phyloP scores from a whole-genome alignment of 768 basidiomycete genomes.

The Postia placenta region DNA sequence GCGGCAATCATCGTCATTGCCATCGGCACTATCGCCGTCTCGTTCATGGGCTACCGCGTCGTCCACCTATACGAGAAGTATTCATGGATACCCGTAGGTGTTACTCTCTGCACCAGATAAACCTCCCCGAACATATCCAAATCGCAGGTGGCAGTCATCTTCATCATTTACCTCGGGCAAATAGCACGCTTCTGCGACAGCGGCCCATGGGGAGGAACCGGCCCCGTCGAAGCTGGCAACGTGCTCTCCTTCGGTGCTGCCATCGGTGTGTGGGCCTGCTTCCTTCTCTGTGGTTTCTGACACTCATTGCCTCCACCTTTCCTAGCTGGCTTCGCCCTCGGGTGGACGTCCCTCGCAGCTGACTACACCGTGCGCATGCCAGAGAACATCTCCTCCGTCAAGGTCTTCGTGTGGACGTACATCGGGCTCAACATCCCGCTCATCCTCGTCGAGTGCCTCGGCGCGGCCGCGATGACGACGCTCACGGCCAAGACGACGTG shows the following conservation, averaged over 20 bases:
- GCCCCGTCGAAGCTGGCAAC: constrained; percentile 26
- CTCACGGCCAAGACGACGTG: constrained; percentile 25
- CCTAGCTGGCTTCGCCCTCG: constrained; percentile 30
- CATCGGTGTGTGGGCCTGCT: constrained; percentile 10
- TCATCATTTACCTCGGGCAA: constrained; percentile 28
- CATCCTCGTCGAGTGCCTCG: constrained; percentile 36
- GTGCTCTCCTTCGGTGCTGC: constrained; percentile 33
- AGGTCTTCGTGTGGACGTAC: constrained; percentile 36
- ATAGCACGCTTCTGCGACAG: constrained; percentile 22
- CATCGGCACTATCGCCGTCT: constrained; percentile 30
- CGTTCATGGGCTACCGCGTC: constrained; percentile 35
- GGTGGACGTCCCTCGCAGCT: constrained; percentile 34
- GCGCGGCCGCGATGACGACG: constrained; percentile 32
- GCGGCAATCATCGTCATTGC: constrained; percentile 41
- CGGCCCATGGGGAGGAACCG: constrained; percentile 22
- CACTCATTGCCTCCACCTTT: background rate
- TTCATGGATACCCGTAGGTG: constrained; percentile 13
- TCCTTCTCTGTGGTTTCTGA: too few relatives aligned
- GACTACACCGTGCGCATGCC: constrained; percentile 41
- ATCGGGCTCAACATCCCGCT: constrained; percentile 25
- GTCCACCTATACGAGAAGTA: constrained; percentile 37
- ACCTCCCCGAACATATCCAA: background rate
- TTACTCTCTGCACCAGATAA: background rate
- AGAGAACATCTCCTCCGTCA: constrained; percentile 19
- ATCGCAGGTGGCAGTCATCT: constrained; percentile 33